phyloP scores from a whole-genome alignment of 176 grass and related monocot genomes.

The Luzula sylvatica region DNA sequence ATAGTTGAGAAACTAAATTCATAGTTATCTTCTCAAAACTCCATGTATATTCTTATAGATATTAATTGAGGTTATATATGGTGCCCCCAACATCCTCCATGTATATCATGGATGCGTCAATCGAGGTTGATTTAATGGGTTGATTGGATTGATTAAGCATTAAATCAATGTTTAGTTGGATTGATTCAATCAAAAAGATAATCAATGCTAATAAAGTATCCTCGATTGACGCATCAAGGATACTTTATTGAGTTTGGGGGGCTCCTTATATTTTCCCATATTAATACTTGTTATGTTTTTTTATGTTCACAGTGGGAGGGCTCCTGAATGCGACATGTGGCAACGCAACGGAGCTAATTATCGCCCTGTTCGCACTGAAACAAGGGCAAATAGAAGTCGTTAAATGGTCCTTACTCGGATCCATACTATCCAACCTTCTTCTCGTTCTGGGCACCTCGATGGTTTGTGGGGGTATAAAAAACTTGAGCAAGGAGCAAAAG shows the following conservation, averaged over 20 bases:
- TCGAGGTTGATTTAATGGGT: too few species aligned
- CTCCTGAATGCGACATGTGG: constrained; percentile 97
- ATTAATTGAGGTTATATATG: too few species aligned
- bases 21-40: not conserved
- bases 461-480: constrained; percentile 59
- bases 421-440: constrained; percentile 84
- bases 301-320: constrained; percentile 52
- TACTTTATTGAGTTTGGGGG: too few species aligned
- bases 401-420: constrained; percentile 84
- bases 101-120: too few species aligned
- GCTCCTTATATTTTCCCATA: too few species aligned
- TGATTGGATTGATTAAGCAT: too few species aligned
- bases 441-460: constrained; percentile 86
- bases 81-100: too few species aligned
- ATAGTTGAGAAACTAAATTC: not conserved
- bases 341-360: constrained; percentile 89
- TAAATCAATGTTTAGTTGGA: too few species aligned
- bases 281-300: not conserved
- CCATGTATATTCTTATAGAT: too few species aligned
- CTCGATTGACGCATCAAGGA: too few species aligned
- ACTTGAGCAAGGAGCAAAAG: constrained; percentile 40
- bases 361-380: constrained; percentile 69
- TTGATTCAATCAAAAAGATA: too few species aligned
- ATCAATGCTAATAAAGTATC: too few species aligned
- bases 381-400: constrained; percentile 74